Base-by-base conservation (phyloP, 306 rosid species). In the Cyamopsis tetragonoloba region DNA sequence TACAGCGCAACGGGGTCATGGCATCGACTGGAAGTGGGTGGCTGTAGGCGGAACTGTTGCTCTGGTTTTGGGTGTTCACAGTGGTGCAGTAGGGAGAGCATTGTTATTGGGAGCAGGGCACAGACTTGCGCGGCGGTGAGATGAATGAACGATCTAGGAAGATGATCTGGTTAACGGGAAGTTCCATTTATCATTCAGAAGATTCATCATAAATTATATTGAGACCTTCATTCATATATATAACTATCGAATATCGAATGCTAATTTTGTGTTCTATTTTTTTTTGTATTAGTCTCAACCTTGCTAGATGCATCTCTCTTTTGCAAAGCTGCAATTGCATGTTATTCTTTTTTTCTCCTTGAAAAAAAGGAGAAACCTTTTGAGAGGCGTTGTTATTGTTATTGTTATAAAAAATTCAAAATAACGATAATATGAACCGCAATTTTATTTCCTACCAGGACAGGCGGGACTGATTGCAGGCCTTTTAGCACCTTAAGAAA, bases 11-110 rank as follows among this genome's bases (percentile, higher is more conserved):
- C 80, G 66, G 22, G 86, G 74, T 54, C 64, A 69, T 24, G 88
- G 95, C 61, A 32, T 95, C 31, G 96, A 86, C 80, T 95, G 99
- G 97, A 95, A 91, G 81, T 95, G 99, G 99, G 37, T 95, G 66
- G 89, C 86, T 49, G 20, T 95, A 18, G 97, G 99, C 65, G 99
- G 97, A 37, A 66, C 99, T 12, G 89, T 88, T 79, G 99, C 99
- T 71, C 76, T 95, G 64, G 92, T 83, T 70, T 90, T 85, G 81
- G 99, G 99, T 65, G 80, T 93, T 79, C 97, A 87, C 60, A 72
- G 85, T 2, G 92, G 96, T 53, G 92, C 76, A 4, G 79, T 95
- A 71, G 99, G 97, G 60, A 87, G 87, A 69, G 86, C 78, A 3
- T 68, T 95, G 71, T 71, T 95, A 69, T 70, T 95, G 68, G 97